Evolutionary conservation across 148 eudicot species (phyloP).

Genomic region (Drosera capensis): DNA sequence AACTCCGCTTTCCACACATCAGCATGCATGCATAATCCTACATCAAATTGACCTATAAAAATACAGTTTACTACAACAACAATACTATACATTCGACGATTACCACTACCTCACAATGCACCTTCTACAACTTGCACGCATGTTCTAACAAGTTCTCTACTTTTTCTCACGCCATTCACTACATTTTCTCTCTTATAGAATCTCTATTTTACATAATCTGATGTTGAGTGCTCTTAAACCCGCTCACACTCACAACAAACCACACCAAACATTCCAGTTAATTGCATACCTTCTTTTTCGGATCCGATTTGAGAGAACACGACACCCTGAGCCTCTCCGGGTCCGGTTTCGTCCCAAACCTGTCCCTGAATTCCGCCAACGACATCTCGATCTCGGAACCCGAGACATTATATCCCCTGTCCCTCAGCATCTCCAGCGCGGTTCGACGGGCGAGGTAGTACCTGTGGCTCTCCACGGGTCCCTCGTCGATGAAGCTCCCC

Average conservation of each 20-base stretch:
- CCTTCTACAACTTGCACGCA: no score
- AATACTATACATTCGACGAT: no score
- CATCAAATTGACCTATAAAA: no score
- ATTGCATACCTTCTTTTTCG: conserved; percentile 32
- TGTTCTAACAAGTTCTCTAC: no score
- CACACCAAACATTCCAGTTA: not conserved
- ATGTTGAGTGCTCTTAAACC: not conserved
- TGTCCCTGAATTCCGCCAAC: conserved; percentile 37
- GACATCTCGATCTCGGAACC: conserved; percentile 34
- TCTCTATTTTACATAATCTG: no score
- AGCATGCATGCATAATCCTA: no score
- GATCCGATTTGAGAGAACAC: conserved; percentile 43
- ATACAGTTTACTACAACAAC: no score
- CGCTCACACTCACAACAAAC: no score
- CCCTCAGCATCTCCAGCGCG: conserved; percentile 58
- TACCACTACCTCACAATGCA: no score
- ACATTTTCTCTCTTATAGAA: no score
- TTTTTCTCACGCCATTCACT: no score
- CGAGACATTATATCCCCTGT: conserved; percentile 63
- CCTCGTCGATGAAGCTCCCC: conserved; percentile 44
- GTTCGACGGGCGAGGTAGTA: conserved; percentile 72
- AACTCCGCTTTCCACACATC: no score
- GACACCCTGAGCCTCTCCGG: conserved; percentile 43
- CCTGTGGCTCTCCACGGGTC: conserved; percentile 56
- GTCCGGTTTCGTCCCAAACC: conserved; percentile 46